These are phyloP conservation scores for Flaveria floridana DNA, from an alignment of 140 eudicot genomes.

Conservation along the genomic window DNA sequence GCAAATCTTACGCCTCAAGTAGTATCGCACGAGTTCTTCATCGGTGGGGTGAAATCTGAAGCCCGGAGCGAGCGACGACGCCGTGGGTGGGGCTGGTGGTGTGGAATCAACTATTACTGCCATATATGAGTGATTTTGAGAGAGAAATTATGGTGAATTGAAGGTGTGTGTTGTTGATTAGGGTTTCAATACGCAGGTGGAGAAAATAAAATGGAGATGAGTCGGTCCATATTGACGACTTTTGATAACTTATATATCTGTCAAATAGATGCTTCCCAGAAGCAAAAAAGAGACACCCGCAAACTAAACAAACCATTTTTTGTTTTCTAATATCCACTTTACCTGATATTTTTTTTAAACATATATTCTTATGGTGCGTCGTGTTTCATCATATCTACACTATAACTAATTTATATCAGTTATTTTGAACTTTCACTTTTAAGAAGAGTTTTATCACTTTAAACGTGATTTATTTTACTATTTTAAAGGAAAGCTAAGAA, in stretches of 20 bases:
- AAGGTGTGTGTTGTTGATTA: slow-evolving; percentile 1
- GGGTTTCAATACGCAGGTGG: slow-evolving; percentile 18
- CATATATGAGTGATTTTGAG: slow-evolving; percentile 26
- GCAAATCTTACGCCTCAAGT: slow-evolving; percentile 69
- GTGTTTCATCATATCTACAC: too few relatives aligned
- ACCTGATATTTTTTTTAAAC: too few relatives aligned
- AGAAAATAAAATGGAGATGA: neutral
- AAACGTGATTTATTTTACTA: too few relatives aligned
- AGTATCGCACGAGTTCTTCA: slow-evolving; percentile 80
- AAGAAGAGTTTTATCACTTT: too few relatives aligned
- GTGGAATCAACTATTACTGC: slow-evolving; percentile 39
- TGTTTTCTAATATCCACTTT: slow-evolving; percentile 26
- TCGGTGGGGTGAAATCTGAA: slow-evolving; percentile 94
- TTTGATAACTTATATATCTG: slow-evolving; percentile 15
- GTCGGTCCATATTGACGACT: slow-evolving; percentile 34
- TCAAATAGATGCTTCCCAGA: slow-evolving; percentile 38
- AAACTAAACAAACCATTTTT: slow-evolving; percentile 35
- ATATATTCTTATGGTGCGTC: too few relatives aligned
- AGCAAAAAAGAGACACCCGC: slow-evolving; percentile 16
- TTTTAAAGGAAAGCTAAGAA: too few relatives aligned
- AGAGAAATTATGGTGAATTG: neutral
- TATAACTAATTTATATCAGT: too few relatives aligned
- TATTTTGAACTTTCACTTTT: too few relatives aligned
- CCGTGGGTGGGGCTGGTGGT: slow-evolving; percentile 34
- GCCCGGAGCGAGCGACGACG: slow-evolving; percentile 64